Base-by-base conservation (phyloP, 1,284 basidiomycete genomes). In the Heterobasidion parviporum region DNA sequence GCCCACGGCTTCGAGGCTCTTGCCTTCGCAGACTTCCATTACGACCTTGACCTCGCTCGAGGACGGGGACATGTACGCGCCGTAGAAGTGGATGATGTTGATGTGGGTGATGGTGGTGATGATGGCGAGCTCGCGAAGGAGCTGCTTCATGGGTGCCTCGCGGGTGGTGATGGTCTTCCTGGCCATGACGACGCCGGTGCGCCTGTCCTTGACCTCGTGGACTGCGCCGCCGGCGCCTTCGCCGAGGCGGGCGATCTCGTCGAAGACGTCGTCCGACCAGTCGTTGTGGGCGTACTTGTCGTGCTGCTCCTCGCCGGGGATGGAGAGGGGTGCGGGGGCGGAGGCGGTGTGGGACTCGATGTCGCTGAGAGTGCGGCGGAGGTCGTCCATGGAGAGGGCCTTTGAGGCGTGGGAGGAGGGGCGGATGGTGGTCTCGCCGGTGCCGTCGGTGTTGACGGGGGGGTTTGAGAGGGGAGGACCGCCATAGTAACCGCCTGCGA, bases 151-250 rank as follows among this genome's bases (percentile, higher is more conserved):
- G 2, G 96, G 96, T 52, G 94, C 95, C 61, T 96, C 91, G 45
- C 90, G 91, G 10, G 94, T 94, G 8, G 93, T 90, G 66, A 99
- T 98, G 20, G 94, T 92, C 82, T 99, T 99, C 65, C 94, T 87
- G 8, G 95, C 97, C 82, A 98, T 87, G 64, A 97, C 80, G 64
- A 77, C 73, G 32, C 85, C 84, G 0, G 83, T 91, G 52, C 85
- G 83, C 65, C 75, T 82, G 70, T 94, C 91, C 63, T 74, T 81
- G 48, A 98, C 96, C 70, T 94, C 91, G 70, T 93, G 87, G 18
- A 99, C 97, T 6, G 94, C 91, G 44, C 97, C 97, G 55, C 95
- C 94, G 18, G 95, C 92, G 43, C 97, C 97, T 68, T 99, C 97
- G 12, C 97, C 97, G 0, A 99, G 75, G 44, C 89, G 77, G 15